A percentile compares a stretch with the other conserved stretches of the same genome.
phyloP scores from a whole-genome alignment of 441 rosid species.

The Populus trichocarpa region DNA sequence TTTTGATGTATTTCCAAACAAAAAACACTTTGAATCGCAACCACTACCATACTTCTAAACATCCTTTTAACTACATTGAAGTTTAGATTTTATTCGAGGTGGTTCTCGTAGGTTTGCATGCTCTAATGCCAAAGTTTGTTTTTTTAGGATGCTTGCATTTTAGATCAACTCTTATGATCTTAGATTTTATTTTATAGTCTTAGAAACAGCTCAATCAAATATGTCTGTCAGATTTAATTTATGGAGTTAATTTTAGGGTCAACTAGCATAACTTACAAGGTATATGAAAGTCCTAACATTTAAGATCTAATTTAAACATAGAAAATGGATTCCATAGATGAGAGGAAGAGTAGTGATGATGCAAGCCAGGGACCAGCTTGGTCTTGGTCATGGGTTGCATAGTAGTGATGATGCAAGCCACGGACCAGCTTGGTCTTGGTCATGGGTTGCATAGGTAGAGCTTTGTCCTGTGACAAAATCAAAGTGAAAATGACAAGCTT shows the following conservation, averaged over 20 bases:
- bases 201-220: not conserved
- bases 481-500: not conserved
- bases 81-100: no score
- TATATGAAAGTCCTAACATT: no score
- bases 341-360: not conserved
- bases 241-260: not conserved
- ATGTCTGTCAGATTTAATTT: not conserved
- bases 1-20: accelerated
- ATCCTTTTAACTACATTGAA: accelerated
- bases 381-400: not conserved
- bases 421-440: not conserved
- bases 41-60: accelerated
- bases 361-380: not conserved
- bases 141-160: no score
- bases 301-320: not conserved
- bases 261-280: not conserved
- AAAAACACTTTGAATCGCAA: no score
- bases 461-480: not conserved
- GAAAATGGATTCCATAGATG: not conserved
- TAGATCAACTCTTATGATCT: no score
- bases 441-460: not conserved
- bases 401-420: not conserved
- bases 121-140: no score
- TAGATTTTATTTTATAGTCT: no score
- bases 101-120: no score